phyloP scores from a whole-genome alignment of 441 rosid genomes.

The Populus hybrid region DNA sequence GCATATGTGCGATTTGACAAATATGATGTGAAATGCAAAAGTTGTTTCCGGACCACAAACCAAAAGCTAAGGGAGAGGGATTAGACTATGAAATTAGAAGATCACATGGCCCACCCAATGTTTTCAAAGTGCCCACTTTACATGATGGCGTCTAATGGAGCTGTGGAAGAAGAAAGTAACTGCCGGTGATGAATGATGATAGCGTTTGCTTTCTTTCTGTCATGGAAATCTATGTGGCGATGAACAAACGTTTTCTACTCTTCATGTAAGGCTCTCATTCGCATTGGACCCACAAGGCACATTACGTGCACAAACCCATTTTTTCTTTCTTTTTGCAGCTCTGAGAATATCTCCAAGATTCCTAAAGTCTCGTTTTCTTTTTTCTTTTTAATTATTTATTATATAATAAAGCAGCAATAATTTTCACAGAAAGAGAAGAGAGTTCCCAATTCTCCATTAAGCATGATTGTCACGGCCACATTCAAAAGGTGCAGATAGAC shows the following conservation, averaged over 20 bases:
- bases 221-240: constrained; percentile 17
- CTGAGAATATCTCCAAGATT: not conserved
- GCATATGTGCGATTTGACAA: not conserved
- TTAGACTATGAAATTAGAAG: not conserved
- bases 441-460: not conserved
- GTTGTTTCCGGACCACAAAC: constrained; percentile 15
- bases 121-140: not conserved
- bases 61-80: not conserved
- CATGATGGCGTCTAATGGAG: not conserved
- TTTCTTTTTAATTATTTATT: too few species aligned
- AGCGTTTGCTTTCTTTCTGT: not conserved
- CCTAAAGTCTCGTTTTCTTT: not conserved
- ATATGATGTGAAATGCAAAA: constrained; percentile 15
- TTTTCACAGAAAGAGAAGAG: not conserved
- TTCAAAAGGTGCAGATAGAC: not conserved
- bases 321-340: not conserved
- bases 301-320: not conserved
- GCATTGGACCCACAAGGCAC: constrained; percentile 24
- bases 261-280: constrained; percentile 7
- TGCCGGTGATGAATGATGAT: not conserved
- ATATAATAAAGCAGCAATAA: not conserved
- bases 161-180: not conserved
- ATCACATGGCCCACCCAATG: not conserved
- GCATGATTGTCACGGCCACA: constrained; percentile 4
- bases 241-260: constrained; percentile 18